These are phyloP conservation scores for Boletus rubescentipes DNA, from an alignment of 768 basidiomycete genomes.

Conservation along the genomic window DNA sequence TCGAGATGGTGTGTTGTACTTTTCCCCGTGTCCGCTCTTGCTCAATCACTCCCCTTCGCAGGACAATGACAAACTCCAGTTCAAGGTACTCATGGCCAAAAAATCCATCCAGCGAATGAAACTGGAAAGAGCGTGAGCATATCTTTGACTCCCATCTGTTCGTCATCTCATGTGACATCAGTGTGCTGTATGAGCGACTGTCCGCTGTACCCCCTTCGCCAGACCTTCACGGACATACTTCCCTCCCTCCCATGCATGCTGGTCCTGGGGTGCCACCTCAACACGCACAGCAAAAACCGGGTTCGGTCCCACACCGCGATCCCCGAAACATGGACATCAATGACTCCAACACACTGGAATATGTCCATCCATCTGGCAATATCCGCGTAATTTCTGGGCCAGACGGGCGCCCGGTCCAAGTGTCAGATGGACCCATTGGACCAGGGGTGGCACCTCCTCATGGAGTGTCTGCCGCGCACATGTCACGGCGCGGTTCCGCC, in stretches of 20 bases:
- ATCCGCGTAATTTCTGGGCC: slow-evolving; percentile 45
- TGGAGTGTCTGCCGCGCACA: slow-evolving; percentile 36
- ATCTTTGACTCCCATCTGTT: slow-evolving; percentile 19
- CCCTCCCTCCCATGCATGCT: slow-evolving; percentile 33
- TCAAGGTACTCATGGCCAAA: slow-evolving; percentile 77
- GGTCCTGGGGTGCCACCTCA: slow-evolving; percentile 39
- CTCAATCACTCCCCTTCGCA: slow-evolving; percentile 29
- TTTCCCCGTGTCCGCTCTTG: slow-evolving; percentile 1
- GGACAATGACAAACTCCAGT: slow-evolving; percentile 88
- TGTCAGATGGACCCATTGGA: slow-evolving; percentile 50
- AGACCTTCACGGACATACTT: slow-evolving; percentile 42
- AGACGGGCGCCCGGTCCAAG: slow-evolving; percentile 50
- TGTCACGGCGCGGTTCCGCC: slow-evolving; percentile 43
- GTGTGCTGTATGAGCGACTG: slow-evolving; percentile 79
- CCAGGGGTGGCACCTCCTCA: slow-evolving; percentile 41
- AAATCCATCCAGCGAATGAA: slow-evolving; percentile 84
- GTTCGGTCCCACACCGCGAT: slow-evolving; percentile 32
- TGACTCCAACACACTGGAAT: slow-evolving; percentile 51
- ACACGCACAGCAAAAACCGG: slow-evolving; percentile 23
- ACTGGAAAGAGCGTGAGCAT: slow-evolving; percentile 81
- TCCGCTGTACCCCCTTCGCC: slow-evolving; percentile 59
- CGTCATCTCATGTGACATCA: slow-evolving; percentile 33
- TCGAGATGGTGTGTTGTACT: slow-evolving; percentile 62
- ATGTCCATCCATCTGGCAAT: slow-evolving; percentile 47
- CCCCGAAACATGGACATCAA: slow-evolving; percentile 44